Evolutionary conservation across 225 moss, liverwort and hornwort genomes (phyloP), one percentile per base, ranked within the genome.

Genomic region (Rhytidiadelphus loreus): DNA sequence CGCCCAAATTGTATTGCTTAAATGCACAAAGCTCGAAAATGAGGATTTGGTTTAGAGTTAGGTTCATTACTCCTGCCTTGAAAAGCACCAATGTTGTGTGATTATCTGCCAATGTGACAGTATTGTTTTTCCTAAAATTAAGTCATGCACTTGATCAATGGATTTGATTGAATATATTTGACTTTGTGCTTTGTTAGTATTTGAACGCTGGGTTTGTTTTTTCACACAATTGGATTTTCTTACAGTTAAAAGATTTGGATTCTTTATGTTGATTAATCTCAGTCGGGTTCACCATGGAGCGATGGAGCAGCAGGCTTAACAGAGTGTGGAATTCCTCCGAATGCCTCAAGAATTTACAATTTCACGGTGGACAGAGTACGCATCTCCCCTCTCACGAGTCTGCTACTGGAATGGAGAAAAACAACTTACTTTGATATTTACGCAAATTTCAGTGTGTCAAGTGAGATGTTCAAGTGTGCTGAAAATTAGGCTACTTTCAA

Each of bases 351-450:
- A 35, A 6, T 62, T 30, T 91, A 86, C 82, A 76, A 3, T 23
- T 91, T 91, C 77, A 86, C 62, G 2, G 85, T 86, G 55, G 88
- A 91, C 61, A 46, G 70, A 29, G 88, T 88, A 82, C 18, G 90
- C 61, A 37, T 62, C 88, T 50, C 18, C 33, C 57, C 66, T 52
- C 35, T 50, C 58, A 15, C 24, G 16, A 33, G 37, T 66, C 18
- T 55, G 35, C 71, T 70, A 33, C 53, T 41, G 20, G 2, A 43
- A 33, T 26, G 57, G 60, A 21, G 11, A 44, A 28, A 33, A n/a
- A 19, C 2, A 20, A 22, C 43, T 44, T 19, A 11, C 39, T 41
- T 62, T 44, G 60, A 22, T 81, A 46, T 81, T 33, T 46, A 44
- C 33, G 61, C 61, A 46, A 30, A 61, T 81, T 81, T 14, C 61